Evolutionary conservation across 352 stramenopile genomes (phyloP).

Genomic region (Pythium volutum): DNA sequence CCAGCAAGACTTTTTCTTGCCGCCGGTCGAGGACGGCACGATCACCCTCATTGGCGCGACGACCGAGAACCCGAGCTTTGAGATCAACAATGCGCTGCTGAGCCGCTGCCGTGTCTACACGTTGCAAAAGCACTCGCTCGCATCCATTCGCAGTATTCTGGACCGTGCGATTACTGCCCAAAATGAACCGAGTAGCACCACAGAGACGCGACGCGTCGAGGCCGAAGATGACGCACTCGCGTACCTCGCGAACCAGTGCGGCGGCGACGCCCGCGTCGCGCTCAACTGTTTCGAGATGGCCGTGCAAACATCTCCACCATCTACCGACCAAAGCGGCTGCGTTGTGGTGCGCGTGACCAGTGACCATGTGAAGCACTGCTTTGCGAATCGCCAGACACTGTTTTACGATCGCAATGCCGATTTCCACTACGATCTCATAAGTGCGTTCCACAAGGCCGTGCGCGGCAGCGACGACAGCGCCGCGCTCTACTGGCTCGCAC

Average conservation of each 20-base stretch:
- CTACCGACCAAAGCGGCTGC: slow-evolving; percentile 22
- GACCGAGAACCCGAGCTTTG: slow-evolving; percentile 88
- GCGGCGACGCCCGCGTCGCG: slow-evolving; percentile 73
- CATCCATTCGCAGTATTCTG: slow-evolving; percentile 67
- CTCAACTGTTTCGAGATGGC: slow-evolving; percentile 85
- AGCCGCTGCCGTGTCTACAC: slow-evolving; percentile 80
- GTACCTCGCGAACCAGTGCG: slow-evolving; percentile 69
- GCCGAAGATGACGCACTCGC: slow-evolving; percentile 56
- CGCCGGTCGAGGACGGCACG: slow-evolving; percentile 73
- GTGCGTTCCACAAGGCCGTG: slow-evolving; percentile 82
- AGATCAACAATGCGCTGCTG: slow-evolving; percentile 83
- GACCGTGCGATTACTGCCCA: slow-evolving; percentile 40
- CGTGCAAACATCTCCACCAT: slow-evolving; percentile 38
- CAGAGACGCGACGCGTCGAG: slow-evolving; percentile 23
- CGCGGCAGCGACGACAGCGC: slow-evolving; percentile 80
- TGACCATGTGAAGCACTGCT: slow-evolving; percentile 67
- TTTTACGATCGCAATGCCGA: slow-evolving; percentile 86
- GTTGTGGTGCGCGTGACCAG: slow-evolving; percentile 43
- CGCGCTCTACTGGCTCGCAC: slow-evolving; percentile 80
- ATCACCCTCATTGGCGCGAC: slow-evolving; percentile 88
- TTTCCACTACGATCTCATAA: slow-evolving; percentile 86
- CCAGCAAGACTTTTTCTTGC: slow-evolving; percentile 88
- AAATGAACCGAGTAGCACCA: slow-evolving; percentile 25
- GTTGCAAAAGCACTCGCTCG: slow-evolving; percentile 61
- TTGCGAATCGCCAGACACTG: slow-evolving; percentile 65